phyloP scores from a whole-genome alignment of 371 early-diverging fungal genomes.

The Thermomucor indicae-seudaticae region DNA sequence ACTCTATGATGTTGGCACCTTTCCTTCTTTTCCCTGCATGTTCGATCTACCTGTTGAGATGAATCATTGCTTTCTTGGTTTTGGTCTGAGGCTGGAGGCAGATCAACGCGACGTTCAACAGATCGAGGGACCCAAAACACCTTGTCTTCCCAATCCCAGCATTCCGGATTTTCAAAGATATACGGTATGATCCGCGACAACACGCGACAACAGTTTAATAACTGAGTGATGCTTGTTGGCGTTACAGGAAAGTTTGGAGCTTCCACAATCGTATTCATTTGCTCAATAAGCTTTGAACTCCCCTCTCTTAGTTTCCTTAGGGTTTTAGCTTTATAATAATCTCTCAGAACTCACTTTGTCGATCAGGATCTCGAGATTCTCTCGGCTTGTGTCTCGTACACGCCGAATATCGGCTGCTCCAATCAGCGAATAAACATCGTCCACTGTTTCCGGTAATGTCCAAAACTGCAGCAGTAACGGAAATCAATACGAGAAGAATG shows the following conservation, averaged over 20 bases:
- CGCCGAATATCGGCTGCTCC: conserved; percentile 79
- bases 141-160: conserved; percentile 54
- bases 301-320: too few species aligned
- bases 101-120: conserved; percentile 17
- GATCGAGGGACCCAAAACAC: conserved; percentile 67
- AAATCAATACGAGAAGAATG: neutral
- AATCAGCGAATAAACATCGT: conserved; percentile 84
- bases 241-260: conserved; percentile 51
- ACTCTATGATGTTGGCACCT: too few species aligned
- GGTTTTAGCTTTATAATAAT: neutral
- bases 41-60: neutral
- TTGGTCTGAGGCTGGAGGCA: neutral
- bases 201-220: conserved; percentile 80
- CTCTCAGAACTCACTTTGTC: conserved; percentile 46
- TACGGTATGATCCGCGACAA: conserved; percentile 81
- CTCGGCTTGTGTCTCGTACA: conserved; percentile 67
- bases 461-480: conserved; percentile 52
- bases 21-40: too few species aligned
- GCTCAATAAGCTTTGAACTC: conserved; percentile 54
- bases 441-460: conserved; percentile 75
- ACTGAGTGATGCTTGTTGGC: conserved; percentile 48
- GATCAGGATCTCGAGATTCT: conserved; percentile 70
- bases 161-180: conserved; percentile 67
- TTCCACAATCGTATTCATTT: conserved; percentile 47
- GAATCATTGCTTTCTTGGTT: neutral